Percentiles rank a stretch among this genome's conserved stretches.
Evolutionary conservation across 176 grass and related monocot species (phyloP).

Genomic region (Carex cristatella): DNA sequence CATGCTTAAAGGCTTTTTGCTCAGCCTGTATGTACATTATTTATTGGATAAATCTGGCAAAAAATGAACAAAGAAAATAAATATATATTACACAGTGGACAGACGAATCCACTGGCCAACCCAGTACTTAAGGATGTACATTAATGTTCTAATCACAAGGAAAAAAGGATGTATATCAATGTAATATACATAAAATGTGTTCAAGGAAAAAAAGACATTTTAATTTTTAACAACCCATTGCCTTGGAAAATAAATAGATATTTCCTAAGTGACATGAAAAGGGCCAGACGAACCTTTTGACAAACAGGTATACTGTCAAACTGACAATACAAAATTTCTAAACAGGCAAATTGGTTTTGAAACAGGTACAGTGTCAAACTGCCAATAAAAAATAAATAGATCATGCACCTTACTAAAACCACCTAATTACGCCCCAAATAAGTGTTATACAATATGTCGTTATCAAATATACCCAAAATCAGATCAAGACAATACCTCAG

Average conservation of each 20-base stretch:
- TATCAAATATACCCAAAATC: background rate
- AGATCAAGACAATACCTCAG: constrained; percentile 12
- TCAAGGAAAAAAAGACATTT: background rate
- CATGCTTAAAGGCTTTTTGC: background rate
- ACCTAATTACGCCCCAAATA: background rate
- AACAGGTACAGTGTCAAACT: background rate
- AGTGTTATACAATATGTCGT: background rate
- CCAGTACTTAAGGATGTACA: background rate
- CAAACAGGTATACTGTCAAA: background rate
- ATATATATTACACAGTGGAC: background rate
- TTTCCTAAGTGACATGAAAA: background rate
- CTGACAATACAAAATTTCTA: background rate
- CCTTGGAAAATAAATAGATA: background rate
- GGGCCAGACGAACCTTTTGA: background rate
- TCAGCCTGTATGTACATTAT: background rate
- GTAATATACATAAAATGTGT: background rate
- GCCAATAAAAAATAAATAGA: background rate
- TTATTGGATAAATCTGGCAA: background rate
- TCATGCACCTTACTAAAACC: background rate
- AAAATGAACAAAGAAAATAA: background rate
- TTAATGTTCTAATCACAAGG: background rate
- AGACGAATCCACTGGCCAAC: background rate
- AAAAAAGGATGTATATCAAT: background rate
- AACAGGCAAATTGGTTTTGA: background rate
- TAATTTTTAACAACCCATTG: background rate